Base-by-base conservation (phyloP, 2,329 filamentous ascomycete species). In the Monilinia polystroma region DNA sequence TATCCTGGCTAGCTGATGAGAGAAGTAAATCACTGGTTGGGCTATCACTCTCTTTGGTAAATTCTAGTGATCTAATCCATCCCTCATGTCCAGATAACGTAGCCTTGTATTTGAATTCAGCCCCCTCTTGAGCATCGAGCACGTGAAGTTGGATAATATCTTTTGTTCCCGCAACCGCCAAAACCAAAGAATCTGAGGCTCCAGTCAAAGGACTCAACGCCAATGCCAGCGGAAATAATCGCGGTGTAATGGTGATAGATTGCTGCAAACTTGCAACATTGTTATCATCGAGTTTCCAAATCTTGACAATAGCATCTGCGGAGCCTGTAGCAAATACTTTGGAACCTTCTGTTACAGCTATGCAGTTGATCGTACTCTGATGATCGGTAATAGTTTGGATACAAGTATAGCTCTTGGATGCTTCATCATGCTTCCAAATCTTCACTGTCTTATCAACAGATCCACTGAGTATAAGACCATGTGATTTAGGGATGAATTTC, bases 1-100 rank as follows among this genome's bases (percentile, higher is more conserved):
- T 97, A 78, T 99, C 95, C 77, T 99, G 95, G 76, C 94, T 98
- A 29, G 93, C 93, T 14, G 94, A 98, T 0, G 94, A 92, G 26
- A 99, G 84, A 29, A 98, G 79, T 4, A 96, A 76, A 76, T 97
- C 93, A 63, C 85, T 85, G 0, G 80, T 77, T 0, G 78, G 71
- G 29, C 80, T 79, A 2, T 80, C 75, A 18, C 78, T 83, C 75
- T 95, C 91, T 68, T 81, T 81, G 1, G 86, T 85, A 72, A 99
- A 95, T 70, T 89, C 89, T 16, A 99, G 82, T 18, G 92, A 94
- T 58, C 94, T 85, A 57, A 99, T 87, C 95, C 95, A 99, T 66
- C 91, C 94, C 78, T 99, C 95, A 74, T 99, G 95, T 4, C 95
- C 95, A 0, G 87, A 84, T 26, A 99, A 83, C 0, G 88, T 93